Evolutionary conservation across 2,329 filamentous ascomycete genomes (phyloP).

Genomic region (Venturia oleaginea): DNA sequence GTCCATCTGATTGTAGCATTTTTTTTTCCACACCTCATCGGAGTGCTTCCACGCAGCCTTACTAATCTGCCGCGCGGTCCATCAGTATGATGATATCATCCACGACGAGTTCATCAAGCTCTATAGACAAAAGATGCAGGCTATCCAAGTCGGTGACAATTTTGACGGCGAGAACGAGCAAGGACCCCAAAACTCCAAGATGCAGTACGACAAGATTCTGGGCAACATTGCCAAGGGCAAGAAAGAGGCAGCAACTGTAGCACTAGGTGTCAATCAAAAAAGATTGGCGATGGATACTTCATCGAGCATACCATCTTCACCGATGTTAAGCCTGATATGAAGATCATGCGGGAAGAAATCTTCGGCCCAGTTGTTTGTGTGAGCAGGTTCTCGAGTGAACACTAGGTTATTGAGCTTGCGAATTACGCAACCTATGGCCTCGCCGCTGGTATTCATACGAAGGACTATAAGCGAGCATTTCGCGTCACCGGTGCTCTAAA

Average conservation of each 20-base stretch:
- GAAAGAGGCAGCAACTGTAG: too few species aligned
- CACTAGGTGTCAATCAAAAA: too few species aligned
- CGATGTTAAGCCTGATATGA: slow-evolving; percentile 22
- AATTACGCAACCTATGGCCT: slow-evolving; percentile 24
- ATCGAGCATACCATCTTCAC: slow-evolving; percentile 26
- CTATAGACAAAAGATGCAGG: not conserved
- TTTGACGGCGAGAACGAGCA: not conserved
- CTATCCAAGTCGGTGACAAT: not conserved
- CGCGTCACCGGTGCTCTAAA: slow-evolving; percentile 21
- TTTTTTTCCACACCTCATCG: too few species aligned
- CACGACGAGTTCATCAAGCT: not conserved
- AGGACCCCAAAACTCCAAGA: not conserved
- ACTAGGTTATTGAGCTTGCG: slow-evolving; percentile 24
- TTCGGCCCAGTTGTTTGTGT: slow-evolving; percentile 25
- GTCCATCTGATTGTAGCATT: too few species aligned
- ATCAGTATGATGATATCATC: not conserved
- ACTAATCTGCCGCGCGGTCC: not conserved
- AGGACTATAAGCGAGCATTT: slow-evolving; percentile 22
- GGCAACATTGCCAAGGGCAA: too few species aligned
- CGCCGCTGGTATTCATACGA: slow-evolving; percentile 17
- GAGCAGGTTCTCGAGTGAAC: slow-evolving; percentile 26
- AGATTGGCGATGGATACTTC: slow-evolving; percentile 21
- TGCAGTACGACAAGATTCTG: too few species aligned
- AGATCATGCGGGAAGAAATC: slow-evolving; percentile 26
- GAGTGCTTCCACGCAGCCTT: too few species aligned